These are phyloP conservation scores for Penicillium cataractarum DNA, from an alignment of 495 filamentous ascomycete genomes.

Conservation along the genomic window DNA sequence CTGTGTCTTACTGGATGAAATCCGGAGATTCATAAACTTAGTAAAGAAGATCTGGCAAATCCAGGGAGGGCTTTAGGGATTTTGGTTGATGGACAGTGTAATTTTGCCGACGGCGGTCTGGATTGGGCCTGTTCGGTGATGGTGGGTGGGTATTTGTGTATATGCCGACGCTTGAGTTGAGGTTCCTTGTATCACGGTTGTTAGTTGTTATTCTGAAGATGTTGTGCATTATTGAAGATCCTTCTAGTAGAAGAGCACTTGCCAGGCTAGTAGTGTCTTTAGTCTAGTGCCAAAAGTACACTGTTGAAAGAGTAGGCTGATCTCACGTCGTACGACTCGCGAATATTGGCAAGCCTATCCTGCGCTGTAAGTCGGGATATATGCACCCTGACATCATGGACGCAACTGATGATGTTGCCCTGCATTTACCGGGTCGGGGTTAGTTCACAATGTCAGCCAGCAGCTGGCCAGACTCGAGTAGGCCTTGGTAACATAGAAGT, in stretches of 20 bases:
- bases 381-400: conserved; percentile 30
- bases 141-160: neutral
- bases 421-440: conserved; percentile 9
- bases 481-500: neutral
- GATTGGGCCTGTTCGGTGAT: neutral
- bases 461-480: conserved; percentile 2
- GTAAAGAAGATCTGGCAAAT: neutral
- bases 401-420: conserved; percentile 13
- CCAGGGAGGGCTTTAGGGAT: neutral
- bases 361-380: conserved; percentile 1
- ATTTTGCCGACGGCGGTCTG: conserved; percentile 9
- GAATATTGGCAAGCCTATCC: neutral
- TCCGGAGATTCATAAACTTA: neutral
- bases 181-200: neutral
- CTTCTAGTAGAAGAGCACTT: neutral
- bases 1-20: neutral
- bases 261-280: neutral
- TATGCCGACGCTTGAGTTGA: neutral
- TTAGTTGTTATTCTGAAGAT: neutral
- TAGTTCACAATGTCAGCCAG: neutral
- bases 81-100: neutral
- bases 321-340: neutral
- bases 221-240: neutral
- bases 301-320: neutral
- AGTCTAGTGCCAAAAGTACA: neutral